These are phyloP conservation scores for Penicillium fuscoglaucum DNA, from an alignment of 2,329 filamentous ascomycete species.

Conservation along the genomic window DNA sequence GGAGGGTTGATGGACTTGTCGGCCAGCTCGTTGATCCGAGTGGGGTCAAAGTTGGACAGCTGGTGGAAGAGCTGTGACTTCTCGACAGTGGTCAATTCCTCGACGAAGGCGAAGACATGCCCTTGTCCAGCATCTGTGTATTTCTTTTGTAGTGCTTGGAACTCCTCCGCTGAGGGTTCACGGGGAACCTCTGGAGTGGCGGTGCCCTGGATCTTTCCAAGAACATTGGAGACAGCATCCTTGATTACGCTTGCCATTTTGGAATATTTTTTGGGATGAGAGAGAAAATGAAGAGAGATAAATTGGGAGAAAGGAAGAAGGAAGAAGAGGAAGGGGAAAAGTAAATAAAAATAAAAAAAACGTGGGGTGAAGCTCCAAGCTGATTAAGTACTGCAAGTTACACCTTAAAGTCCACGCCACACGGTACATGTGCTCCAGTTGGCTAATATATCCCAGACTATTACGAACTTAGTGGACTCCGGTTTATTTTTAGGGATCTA, in stretches of 20 bases:
- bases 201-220: constrained; percentile 49
- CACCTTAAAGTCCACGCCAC: background rate
- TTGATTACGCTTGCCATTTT: constrained; percentile 45
- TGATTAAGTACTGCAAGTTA: constrained; percentile 4
- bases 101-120: constrained; percentile 85
- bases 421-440: constrained; percentile 15
- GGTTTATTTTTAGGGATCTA: constrained; percentile 24
- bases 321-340: constrained; percentile 11
- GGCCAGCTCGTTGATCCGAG: constrained; percentile 83
- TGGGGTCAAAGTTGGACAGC: constrained; percentile 76
- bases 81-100: constrained; percentile 70
- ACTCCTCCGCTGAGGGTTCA: constrained; percentile 63
- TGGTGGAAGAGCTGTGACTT: constrained; percentile 80
- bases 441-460: constrained; percentile 4
- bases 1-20: constrained; percentile 78
- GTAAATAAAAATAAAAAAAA: constrained; percentile 18
- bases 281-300: background rate
- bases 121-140: constrained; percentile 74
- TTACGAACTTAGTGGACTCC: background rate
- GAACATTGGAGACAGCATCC: constrained; percentile 50
- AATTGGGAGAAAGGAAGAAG: constrained; percentile 1
- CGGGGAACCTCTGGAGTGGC: constrained; percentile 39
- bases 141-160: constrained; percentile 67
- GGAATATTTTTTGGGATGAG: constrained; percentile 2
- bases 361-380: constrained; percentile 30